Base-by-base conservation (phyloP, 768 basidiomycete species). In the Suillus cothurnatus region DNA sequence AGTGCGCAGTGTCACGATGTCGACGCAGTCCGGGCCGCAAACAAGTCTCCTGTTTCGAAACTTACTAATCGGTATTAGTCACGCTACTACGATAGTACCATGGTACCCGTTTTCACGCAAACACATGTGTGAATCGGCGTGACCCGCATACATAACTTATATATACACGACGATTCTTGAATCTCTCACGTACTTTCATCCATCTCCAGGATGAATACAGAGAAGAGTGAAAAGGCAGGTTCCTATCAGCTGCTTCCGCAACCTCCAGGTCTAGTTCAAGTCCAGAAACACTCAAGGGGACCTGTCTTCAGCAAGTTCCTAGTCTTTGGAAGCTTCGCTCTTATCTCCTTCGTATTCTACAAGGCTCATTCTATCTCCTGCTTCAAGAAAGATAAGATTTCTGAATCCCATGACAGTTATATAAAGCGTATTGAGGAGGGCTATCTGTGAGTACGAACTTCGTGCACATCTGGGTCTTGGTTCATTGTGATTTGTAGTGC, bases 401-500 rank as follows among this genome's bases (percentile, higher is more conserved):
- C 53, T 55, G 56, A 41, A 36, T 63, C 52, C 15, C 65, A 71
- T 50, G 67, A 67, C 52, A 66, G 53, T 49, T 68, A 76, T 36
- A 36, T 61, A 23, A 52, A 55, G 43, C 66, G 47, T 2, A 65
- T 71, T 34, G 81, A 81, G 66, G 67, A 76, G 45, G 43, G 71
- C 2, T 80, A 75, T 69, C 72, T 82, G 80, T 80, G 58, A 71
- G 80, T 70, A n/a, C 21, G 4, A 28, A 45, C 61, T 60, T 65
- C 38, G 36, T 38, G 34, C 6, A 31, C 32, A 45, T n/a, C 15
- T 2, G 2, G 6, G 7, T 17, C 38, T 17, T 1, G 11, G n/a
- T 58, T 66, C 58, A 66, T 28, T 23, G 47, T 50, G 38, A 15
- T 61, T 58, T 39, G 6, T 36, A 89, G 88, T 26, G 84, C 84